Percentiles rank a stretch among this genome's conserved stretches.
phyloP scores from a whole-genome alignment of 177 flowering plant genomes.

The Telopea speciosissima region DNA sequence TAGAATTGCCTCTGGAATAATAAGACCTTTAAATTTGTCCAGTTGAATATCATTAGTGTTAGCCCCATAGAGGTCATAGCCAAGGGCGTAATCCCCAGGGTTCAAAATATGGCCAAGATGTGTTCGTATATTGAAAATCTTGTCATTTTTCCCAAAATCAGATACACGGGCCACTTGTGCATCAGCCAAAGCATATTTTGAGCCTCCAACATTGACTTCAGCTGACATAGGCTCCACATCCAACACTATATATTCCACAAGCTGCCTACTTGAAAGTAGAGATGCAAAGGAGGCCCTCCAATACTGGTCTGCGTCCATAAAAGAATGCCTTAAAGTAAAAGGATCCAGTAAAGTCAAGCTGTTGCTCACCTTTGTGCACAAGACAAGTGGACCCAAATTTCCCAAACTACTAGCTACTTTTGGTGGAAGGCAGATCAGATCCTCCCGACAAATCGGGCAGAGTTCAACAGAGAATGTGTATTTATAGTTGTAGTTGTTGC shows the following conservation, averaged over 20 bases:
- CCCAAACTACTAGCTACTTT: slow-evolving; percentile 40
- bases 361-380: slow-evolving; percentile 57
- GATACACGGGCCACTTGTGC: slow-evolving; percentile 77
- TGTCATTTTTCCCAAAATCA: slow-evolving; percentile 73
- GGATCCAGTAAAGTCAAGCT: slow-evolving; percentile 55
- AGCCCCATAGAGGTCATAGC: slow-evolving; percentile 75
- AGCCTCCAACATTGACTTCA: slow-evolving; percentile 54
- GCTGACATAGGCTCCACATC: slow-evolving; percentile 41
- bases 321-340: slow-evolving; percentile 49
- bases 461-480: slow-evolving; percentile 60
- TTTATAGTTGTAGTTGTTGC: slow-evolving; percentile 46
- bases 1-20: slow-evolving; percentile 59
- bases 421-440: slow-evolving; percentile 56
- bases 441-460: slow-evolving; percentile 62
- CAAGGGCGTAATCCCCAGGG: slow-evolving; percentile 85
- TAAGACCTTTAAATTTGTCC: slow-evolving; percentile 53
- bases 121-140: slow-evolving; percentile 49
- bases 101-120: slow-evolving; percentile 75
- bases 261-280: slow-evolving; percentile 62
- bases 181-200: slow-evolving; percentile 62
- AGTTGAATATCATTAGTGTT: slow-evolving; percentile 63
- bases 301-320: slow-evolving; percentile 66
- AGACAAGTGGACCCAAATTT: slow-evolving; percentile 57
- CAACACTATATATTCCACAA: slow-evolving; percentile 67
- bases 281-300: slow-evolving; percentile 60